These are phyloP conservation scores for Pestalotiopsis sp. DNA, from an alignment of 2,329 filamentous ascomycete genomes.

Conservation along the genomic window DNA sequence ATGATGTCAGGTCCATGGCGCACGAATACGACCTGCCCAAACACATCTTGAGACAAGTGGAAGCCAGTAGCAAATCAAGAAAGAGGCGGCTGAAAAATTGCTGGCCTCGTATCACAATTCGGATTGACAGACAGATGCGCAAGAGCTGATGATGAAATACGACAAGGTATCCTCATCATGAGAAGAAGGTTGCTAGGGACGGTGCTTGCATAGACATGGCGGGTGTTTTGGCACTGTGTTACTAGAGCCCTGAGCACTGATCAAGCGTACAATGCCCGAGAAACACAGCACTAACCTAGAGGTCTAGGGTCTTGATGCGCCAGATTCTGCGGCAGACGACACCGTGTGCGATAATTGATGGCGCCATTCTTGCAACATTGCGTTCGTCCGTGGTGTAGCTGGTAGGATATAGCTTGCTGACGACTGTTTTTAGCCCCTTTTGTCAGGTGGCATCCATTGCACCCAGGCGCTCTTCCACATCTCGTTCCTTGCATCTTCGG, in stretches of 20 bases:
- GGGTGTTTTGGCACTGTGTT: background rate
- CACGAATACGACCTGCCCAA: conserved; percentile 1
- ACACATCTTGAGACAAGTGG: conserved; percentile 1
- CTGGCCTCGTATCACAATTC: background rate
- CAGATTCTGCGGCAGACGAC: background rate
- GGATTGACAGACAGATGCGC: background rate
- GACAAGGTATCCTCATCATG: background rate
- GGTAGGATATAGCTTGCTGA: conserved; percentile 2
- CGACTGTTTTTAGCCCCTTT: conserved; percentile 10
- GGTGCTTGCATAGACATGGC: background rate
- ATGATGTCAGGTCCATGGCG: background rate
- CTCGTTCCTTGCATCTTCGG: background rate
- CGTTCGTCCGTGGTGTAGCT: background rate
- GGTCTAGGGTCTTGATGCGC: background rate
- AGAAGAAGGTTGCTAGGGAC: background rate
- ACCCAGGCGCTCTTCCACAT: background rate
- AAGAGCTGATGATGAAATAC: conserved; percentile 1
- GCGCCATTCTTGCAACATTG: background rate
- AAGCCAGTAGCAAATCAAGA: background rate
- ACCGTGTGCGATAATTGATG: background rate
- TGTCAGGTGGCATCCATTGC: conserved; percentile 9
- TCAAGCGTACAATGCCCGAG: background rate
- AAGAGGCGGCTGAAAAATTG: background rate
- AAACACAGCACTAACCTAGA: background rate
- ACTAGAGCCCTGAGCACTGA: background rate